Evolutionary conservation across 306 rosid species (phyloP), one percentile per base, ranked within the genome.

Genomic region (Castanospermum australe): DNA sequence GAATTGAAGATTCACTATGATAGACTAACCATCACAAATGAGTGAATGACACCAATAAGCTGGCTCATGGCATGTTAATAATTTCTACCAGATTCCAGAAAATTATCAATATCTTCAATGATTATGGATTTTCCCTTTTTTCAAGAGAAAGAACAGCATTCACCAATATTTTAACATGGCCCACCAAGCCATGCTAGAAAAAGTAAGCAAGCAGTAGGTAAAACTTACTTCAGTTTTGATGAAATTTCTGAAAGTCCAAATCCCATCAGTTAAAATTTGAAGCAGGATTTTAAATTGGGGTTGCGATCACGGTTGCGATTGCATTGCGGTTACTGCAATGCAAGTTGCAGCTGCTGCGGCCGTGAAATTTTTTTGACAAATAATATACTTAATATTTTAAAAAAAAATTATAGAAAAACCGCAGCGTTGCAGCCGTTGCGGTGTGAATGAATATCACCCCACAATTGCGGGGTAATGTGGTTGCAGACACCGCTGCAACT

Each of bases 41-140:
- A n/a, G n/a, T n/a, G n/a, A n/a, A n/a, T 41, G 25, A 67, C 32
- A 62, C 56, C 41, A 82, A 48, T 39, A 63, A 69, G 50, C 38
- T 62, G 48, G 45, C 32, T 4, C 2, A 6, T 20, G 28, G 45
- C 7, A 50, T 38, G 35, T 15, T 11, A 41, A 64, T 30, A n/a
- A 32, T 68, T 41, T 61, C 60, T 51, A 42, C 30, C 42, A 60
- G 71, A 71, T 5, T 65, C 47, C 67, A 72, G 14, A 72, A 63
- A 41, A 42, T 8, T 45, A 47, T 35, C 24, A 33, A 15, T 36
- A 45, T 41, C 9, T 62, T 32, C 17, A 6, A 59, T 76, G 36
- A 5, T 15, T 15, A 67, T 17, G 15, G 61, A 17, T 36, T 66
- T 65, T 22, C 21, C 24, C 63, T 9, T 13, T 48, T 71, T 60